Evolutionary conservation across 805 yeast genomes (phyloP), one percentile per base, ranked within the genome.

Genomic region (Dipodascus geniculatus): DNA sequence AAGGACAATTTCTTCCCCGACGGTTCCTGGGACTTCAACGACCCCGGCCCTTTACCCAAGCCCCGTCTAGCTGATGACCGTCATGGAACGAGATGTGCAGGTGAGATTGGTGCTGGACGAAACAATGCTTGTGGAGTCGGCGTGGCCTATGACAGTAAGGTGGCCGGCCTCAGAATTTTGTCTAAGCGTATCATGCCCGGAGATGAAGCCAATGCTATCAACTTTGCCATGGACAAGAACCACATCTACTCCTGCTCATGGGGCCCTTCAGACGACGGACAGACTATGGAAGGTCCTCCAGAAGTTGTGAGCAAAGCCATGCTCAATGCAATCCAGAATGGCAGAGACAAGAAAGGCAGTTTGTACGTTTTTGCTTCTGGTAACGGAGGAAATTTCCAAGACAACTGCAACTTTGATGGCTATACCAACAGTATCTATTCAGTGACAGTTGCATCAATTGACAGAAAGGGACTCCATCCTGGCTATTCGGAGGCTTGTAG

Each of bases 81-180:
- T 61, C 99, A 93, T 67, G 99, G 99, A 3, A 93, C 99, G 0
- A 74, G 99, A 59, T 93, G 99, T 72, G 98, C 99, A 1, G 98
- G 96, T 42, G 99, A 93, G 68, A 85, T 93, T 54, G 97, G 96
- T 0, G 93, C 83, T 2, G 89, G 80, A 52, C 72, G 73, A 52
- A 91, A 93, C 66, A 85, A 80, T 28, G 83, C 75, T 20, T 93
- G 99, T 70, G 99, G 99, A n/a, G 76, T 93, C 3, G 99, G 99
- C 49, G 95, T 90, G n/a, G 98, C 97, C 0, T 89, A 79, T 61
- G 79, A 80, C 54, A 81, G 96, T 2, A 79, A 83, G 61, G 95
- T 93, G 1, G 77, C 96, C 1, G 99, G 99, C 0, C 79, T 93
- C 33, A 78, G 99, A 53, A 91, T 93, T 55, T 75, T 93, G 49